Conservation (phyloP, 306 rosid species). For the Rubus idaeus region DNA sequence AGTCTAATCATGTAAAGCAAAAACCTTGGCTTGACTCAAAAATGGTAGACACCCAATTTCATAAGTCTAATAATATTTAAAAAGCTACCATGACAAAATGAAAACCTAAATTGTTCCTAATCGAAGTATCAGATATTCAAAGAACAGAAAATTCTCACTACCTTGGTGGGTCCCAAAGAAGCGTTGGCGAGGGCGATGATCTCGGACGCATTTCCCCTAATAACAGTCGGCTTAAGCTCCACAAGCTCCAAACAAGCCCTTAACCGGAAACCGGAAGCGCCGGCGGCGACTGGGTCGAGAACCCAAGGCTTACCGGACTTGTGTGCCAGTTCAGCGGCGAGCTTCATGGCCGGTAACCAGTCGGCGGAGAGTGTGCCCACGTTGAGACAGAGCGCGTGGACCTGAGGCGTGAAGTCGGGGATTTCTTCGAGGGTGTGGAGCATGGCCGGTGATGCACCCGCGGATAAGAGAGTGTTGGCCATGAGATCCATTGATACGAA, state of each 20-base stretch:
- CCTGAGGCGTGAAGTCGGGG: slow-evolving; percentile 70
- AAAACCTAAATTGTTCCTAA: neutral
- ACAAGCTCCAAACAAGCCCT: slow-evolving; percentile 67
- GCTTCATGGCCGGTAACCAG: slow-evolving; percentile 70
- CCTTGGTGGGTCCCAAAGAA: slow-evolving; percentile 41
- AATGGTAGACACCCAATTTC: too few relatives aligned
- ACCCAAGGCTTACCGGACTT: slow-evolving; percentile 64
- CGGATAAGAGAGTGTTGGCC: slow-evolving; percentile 81
- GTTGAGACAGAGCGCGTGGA: slow-evolving; percentile 61
- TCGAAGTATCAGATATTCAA: neutral
- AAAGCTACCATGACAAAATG: too few relatives aligned
- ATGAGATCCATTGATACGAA: slow-evolving; percentile 87
- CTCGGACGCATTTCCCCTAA: slow-evolving; percentile 81
- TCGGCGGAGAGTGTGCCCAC: slow-evolving; percentile 69
- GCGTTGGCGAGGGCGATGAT: slow-evolving; percentile 66
- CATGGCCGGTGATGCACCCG: slow-evolving; percentile 94
- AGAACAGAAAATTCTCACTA: slow-evolving; percentile 4
- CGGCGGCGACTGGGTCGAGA: slow-evolving; percentile 84
- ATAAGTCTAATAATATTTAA: too few relatives aligned
- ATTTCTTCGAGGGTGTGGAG: slow-evolving; percentile 66
- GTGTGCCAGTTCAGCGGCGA: slow-evolving; percentile 48
- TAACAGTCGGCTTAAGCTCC: slow-evolving; percentile 56
- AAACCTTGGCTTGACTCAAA: neutral
- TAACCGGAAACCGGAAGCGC: slow-evolving; percentile 66
- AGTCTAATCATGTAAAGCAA: neutral